Base-by-base conservation (phyloP, 768 basidiomycete species). In the Hypholoma fasciculare region DNA sequence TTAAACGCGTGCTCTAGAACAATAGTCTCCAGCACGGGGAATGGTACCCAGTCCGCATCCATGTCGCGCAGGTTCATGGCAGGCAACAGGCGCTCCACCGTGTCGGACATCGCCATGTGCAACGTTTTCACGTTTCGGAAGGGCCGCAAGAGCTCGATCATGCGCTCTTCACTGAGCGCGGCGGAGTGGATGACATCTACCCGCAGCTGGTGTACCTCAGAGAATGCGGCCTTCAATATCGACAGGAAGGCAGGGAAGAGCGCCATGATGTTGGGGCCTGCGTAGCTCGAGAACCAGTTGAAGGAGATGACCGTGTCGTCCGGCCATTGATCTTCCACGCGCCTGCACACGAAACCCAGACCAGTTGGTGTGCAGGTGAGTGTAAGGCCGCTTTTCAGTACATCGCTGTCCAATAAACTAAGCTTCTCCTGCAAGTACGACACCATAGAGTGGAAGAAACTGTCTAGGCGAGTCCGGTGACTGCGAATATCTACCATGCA, bases 241-340 rank as follows among this genome's bases (percentile, higher is more conserved):
- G 48, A 44, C n/a, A 57, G 23, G 40, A 57, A 49, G 7, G 48
- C 34, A 19, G 56, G 49, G 48, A 57, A 43, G 4, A 57, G 47
- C 4, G 56, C 39, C 39, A 44, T 34, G 38, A 50, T 50, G 23
- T 43, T 43, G 49, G 38, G 49, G 17, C 23, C 56, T 34, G 56
- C 17, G 38, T 23, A 56, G 23, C 55, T 49, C 16, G 47, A 19
- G 38, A 49, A 56, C 47, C 55, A 56, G 46, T 27, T 16, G 17
- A 49, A 49, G 7, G 47, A 49, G 55, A 49, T 13, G 2, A 38
- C 16, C 19, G 20, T 38, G n/a, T 49, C 36, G 20, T 19, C 14
- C 30, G 30, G 46, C 46, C n/a, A 3, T 20, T 37, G 47, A 13
- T 27, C 8, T 9, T 39, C 37, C 6, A 56, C 19, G 47, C 38